Evolutionary conservation across 2,329 filamentous ascomycete genomes (phyloP).

Genomic region (Colletotrichum orchidophilum): DNA sequence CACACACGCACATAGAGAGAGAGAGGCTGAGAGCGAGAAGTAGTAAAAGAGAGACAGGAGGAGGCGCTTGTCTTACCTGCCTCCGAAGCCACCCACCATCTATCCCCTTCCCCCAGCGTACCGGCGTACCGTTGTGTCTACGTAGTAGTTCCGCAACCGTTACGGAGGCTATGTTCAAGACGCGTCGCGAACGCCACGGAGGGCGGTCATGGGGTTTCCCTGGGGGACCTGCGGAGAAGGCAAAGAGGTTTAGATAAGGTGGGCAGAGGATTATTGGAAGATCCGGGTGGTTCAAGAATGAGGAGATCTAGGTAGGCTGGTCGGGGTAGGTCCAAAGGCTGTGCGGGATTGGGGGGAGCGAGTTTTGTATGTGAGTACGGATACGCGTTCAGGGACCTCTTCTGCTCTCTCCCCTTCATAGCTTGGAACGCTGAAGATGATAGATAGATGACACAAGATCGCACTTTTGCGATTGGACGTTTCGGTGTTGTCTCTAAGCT

Average conservation of each 20-base stretch:
- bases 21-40: not conserved
- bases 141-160: not conserved
- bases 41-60: not conserved
- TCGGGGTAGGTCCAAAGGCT: too few species aligned
- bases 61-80: not conserved
- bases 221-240: not conserved
- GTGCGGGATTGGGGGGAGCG: not conserved
- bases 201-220: slow-evolving; percentile 5
- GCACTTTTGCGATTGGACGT: not conserved
- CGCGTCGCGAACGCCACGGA: slow-evolving; percentile 6
- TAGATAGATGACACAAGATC: not conserved
- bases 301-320: not conserved
- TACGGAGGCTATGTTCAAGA: not conserved
- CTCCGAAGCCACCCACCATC: not conserved
- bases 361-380: not conserved
- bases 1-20: too few species aligned
- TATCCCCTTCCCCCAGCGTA: not conserved
- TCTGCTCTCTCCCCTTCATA: not conserved
- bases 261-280: not conserved
- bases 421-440: not conserved
- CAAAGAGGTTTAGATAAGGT: not conserved
- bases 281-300: not conserved
- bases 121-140: not conserved
- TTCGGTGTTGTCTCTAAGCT: too few species aligned
- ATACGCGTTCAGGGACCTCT: not conserved